Evolutionary conservation across 2,329 filamentous ascomycete genomes (phyloP), one percentile per base, ranked within the genome.

Genomic region (Pseudogymnoascus sp.): DNA sequence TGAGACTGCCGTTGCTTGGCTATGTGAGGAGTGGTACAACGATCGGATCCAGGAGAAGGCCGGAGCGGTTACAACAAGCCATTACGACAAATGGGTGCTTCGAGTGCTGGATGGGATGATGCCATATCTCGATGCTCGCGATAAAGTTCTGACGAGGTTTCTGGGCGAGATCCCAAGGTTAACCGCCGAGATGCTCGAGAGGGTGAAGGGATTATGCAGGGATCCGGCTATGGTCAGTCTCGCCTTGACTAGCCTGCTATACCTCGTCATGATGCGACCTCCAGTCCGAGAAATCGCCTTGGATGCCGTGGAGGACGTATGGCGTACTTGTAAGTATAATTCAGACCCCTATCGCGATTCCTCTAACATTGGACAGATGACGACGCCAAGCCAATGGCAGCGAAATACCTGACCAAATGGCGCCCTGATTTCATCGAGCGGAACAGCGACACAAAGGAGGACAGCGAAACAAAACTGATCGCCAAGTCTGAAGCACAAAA

Each of bases 1-100:
- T 67, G 93, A 96, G 69, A 84, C 95, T 21, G 93, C 92, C 1
- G 91, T 97, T 61, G 87, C 88, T 7, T 99, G 95, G 95, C 82
- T 99, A 15, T 96, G 89, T 70, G 95, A 99, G 75, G 95, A 99
- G 76, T 99, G 95, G 93, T 97, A 96, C 76, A 96, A 93, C 70
- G 93, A 97, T 74, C 86, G 81, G 47, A 76, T 91, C 33, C 77
- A 82, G 63, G 76, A 69, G 47, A 78, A 76, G 65, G 69, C 73
- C 61, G 75, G 72, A 59, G 73, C 74, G 10, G 78, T 81, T 42
- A 80, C 82, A 7, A 80, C 83, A 2, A 72, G 82, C 35, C 84
- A 95, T 74, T 97, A 96, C 75, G 86, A 91, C 65, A 85, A 85
- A 71, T 96, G 90, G 83, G 86, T 87, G 2, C 76, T 93, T 66